These are phyloP conservation scores for Cercospora brassicicola DNA, from an alignment of 2,329 filamentous ascomycete genomes.

Conservation along the genomic window DNA sequence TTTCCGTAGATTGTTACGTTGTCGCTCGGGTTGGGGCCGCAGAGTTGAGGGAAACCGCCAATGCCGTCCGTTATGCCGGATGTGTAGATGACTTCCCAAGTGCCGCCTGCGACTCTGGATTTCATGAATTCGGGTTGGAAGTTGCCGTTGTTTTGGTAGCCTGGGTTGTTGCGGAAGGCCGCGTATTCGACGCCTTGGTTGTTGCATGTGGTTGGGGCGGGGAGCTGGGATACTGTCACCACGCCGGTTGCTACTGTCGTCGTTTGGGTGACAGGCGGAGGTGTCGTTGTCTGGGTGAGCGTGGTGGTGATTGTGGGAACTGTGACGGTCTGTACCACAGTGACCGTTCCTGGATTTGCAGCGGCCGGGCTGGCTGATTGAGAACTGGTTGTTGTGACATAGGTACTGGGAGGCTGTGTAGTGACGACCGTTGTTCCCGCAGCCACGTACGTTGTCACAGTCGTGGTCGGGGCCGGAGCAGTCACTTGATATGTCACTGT, in stretches of 20 bases:
- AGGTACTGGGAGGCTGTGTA: neutral
- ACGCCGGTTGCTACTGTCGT: neutral
- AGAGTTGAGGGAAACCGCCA: conserved; percentile 7
- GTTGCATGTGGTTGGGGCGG: conserved; percentile 17
- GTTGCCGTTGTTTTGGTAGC: neutral
- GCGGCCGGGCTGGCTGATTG: conserved; percentile 4
- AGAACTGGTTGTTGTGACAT: conserved; percentile 1
- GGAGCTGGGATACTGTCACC: neutral
- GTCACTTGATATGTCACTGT: conserved; percentile 3
- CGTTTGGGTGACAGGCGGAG: neutral
- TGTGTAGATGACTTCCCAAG: conserved; percentile 16
- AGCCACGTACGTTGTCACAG: neutral
- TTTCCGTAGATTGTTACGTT: conserved; percentile 11
- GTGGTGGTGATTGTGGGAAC: neutral
- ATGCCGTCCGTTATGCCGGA: conserved; percentile 7
- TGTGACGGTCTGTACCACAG: neutral
- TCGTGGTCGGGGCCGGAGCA: neutral
- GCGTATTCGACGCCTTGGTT: conserved; percentile 23
- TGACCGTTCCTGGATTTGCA: conserved; percentile 1
- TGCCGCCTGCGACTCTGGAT: conserved; percentile 6
- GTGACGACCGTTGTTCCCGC: conserved; percentile 1
- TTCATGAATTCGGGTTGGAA: conserved; percentile 21
- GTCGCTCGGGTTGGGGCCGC: neutral
- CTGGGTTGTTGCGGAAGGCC: conserved; percentile 18
- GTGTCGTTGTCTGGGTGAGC: conserved; percentile 1